A percentile compares a stretch with the other conserved stretches of the same genome.
phyloP scores from a whole-genome alignment of 495 filamentous ascomycete species.

The Geopyxis carbonaria region DNA sequence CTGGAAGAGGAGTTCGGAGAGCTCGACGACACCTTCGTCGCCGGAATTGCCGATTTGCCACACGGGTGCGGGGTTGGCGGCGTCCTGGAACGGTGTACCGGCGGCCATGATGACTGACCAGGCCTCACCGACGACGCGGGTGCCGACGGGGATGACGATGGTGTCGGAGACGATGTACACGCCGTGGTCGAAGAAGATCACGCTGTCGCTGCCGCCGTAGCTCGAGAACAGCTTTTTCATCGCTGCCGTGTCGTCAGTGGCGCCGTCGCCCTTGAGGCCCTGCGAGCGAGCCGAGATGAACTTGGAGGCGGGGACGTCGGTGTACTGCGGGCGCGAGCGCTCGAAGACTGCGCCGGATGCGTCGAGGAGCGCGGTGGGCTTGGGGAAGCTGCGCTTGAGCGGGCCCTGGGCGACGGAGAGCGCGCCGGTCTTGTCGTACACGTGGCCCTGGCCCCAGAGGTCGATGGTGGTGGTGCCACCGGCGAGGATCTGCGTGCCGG shows the following conservation, averaged over 20 bases:
- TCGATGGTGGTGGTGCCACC: constrained; percentile 49
- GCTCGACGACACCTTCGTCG: constrained; percentile 62
- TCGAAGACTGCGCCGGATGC: constrained; percentile 32
- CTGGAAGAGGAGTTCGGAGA: constrained; percentile 65
- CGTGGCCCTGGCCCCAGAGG: constrained; percentile 59
- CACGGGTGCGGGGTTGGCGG: constrained; percentile 49
- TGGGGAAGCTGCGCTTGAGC: constrained; percentile 32
- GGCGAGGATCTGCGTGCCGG: constrained; percentile 44
- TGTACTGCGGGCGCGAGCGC: constrained; percentile 59
- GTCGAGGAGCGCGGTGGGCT: constrained; percentile 40
- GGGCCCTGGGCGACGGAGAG: constrained; percentile 33
- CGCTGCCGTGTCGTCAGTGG: constrained; percentile 47
- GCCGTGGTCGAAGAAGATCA: constrained; percentile 87
- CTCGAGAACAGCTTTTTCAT: constrained; percentile 53
- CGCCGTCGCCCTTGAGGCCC: constrained; percentile 66
- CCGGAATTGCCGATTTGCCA: constrained; percentile 66
- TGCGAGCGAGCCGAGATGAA: constrained; percentile 60
- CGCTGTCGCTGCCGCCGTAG: constrained; percentile 42
- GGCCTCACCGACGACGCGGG: constrained; percentile 75
- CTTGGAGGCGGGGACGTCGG: constrained; percentile 35
- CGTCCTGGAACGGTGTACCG: constrained; percentile 52
- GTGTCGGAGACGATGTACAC: constrained; percentile 74
- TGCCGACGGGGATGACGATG: constrained; percentile 61
- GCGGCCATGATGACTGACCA: constrained; percentile 79
- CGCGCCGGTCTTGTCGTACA: constrained; percentile 36